phyloP scores from a whole-genome alignment of 1,139 yeast genomes.

The Taphrina communis region DNA sequence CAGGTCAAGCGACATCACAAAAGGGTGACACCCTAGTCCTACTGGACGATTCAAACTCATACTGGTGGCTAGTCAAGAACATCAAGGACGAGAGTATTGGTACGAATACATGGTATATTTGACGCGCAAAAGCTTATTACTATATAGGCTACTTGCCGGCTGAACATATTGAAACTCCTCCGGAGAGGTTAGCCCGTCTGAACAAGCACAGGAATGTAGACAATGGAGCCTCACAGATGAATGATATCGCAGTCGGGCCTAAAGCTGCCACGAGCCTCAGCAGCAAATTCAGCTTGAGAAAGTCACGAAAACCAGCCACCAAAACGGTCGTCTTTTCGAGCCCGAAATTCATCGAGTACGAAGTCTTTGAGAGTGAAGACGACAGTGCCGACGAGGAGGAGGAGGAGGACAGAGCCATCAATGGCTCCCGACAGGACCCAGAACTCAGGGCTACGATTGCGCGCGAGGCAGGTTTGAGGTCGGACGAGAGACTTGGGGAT shows the following conservation, averaged over 20 bases:
- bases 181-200: conserved; percentile 85
- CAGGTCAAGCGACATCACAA: conserved; percentile 73
- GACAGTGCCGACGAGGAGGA: conserved; percentile 10
- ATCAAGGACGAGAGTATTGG: conserved; percentile 58
- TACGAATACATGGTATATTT: conserved; percentile 47
- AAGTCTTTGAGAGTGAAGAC: conserved; percentile 27
- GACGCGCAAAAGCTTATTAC: conserved; percentile 54
- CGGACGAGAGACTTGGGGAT: conserved; percentile 8
- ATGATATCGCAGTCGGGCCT: conserved; percentile 34
- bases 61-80: conserved; percentile 94
- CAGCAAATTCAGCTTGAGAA: conserved; percentile 27
- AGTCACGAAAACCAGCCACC: conserved; percentile 18
- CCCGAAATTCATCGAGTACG: conserved; percentile 40
- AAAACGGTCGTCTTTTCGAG: conserved; percentile 32
- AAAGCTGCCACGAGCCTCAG: neutral
- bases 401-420: conserved; percentile 1
- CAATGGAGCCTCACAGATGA: conserved; percentile 56
- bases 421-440: neutral
- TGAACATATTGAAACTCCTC: conserved; percentile 88
- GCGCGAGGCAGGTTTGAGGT: neutral
- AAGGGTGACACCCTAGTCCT: conserved; percentile 84
- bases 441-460: conserved; percentile 11
- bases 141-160: conserved; percentile 88
- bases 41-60: conserved; percentile 85
- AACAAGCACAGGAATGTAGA: conserved; percentile 93